Conservation (phyloP, 768 basidiomycete species). For the Tricholoma matsutake region DNA sequence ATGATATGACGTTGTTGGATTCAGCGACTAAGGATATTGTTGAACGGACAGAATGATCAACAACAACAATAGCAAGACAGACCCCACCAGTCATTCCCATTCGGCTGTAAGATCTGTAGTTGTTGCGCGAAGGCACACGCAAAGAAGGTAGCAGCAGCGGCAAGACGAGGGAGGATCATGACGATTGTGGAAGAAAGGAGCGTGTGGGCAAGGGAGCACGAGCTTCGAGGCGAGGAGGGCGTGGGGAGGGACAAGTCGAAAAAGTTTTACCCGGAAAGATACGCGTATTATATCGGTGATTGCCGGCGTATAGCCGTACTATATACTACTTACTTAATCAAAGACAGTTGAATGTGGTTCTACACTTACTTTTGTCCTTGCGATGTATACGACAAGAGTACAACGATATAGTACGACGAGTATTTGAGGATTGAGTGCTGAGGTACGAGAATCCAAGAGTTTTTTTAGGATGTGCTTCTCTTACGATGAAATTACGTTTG, state of each 20-base stretch:
- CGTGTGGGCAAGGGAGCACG: background rate
- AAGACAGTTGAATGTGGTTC: background rate
- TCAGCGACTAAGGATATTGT: conserved; percentile 43
- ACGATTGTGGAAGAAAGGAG: background rate
- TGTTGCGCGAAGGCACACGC: conserved; percentile 32
- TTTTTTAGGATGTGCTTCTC: background rate
- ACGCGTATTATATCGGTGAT: background rate
- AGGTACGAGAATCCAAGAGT: background rate
- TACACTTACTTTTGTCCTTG: no score
- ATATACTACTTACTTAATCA: no score
- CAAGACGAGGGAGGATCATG: conserved; percentile 23
- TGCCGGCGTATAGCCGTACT: no score
- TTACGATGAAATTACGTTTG: background rate
- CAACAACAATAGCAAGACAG: conserved; percentile 19
- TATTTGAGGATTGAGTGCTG: no score
- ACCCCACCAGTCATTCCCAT: conserved; percentile 60
- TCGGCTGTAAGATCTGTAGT: conserved; percentile 44
- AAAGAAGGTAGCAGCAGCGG: conserved; percentile 36
- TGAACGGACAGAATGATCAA: background rate
- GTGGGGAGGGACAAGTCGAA: background rate
- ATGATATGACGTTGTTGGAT: conserved; percentile 54
- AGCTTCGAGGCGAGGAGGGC: background rate
- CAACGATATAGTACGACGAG: background rate
- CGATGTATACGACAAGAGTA: no score
- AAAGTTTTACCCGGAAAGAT: background rate